Conservation (phyloP, 2,329 filamentous ascomycete genomes). For the Falciphora oryzae region DNA sequence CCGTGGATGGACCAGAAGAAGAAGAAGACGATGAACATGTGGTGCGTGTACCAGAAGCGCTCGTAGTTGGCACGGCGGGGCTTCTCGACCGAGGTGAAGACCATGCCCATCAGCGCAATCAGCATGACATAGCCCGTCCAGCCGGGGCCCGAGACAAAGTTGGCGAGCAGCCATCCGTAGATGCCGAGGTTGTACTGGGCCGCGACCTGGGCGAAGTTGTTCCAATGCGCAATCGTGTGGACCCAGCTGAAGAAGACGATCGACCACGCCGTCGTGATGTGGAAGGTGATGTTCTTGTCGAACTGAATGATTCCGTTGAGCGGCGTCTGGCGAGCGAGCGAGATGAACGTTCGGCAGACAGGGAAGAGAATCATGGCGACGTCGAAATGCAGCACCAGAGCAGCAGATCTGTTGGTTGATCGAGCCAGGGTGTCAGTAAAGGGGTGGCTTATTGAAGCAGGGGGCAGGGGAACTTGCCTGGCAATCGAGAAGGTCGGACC, state of each 20-base stretch:
- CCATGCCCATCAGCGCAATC: constrained; percentile 71
- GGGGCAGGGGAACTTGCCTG: constrained; percentile 16
- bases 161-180: constrained; percentile 70
- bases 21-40: constrained; percentile 84
- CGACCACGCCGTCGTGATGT: constrained; percentile 79
- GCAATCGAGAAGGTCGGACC: constrained; percentile 74
- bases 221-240: constrained; percentile 81
- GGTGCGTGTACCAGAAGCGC: constrained; percentile 87
- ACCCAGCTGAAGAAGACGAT: constrained; percentile 87
- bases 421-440: neutral
- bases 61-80: constrained; percentile 76
- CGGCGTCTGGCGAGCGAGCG: constrained; percentile 71
- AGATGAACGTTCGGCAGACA: constrained; percentile 80
- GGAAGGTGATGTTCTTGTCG: constrained; percentile 85
- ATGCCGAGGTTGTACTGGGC: constrained; percentile 71
- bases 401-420: constrained; percentile 48
- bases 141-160: constrained; percentile 72
- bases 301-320: constrained; percentile 84
- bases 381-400: constrained; percentile 74
- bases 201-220: constrained; percentile 75
- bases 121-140: constrained; percentile 88
- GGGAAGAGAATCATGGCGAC: constrained; percentile 74
- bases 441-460: too few relatives aligned
- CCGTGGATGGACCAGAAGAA: constrained; percentile 88
- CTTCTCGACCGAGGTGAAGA: constrained; percentile 71